Conservation (phyloP, 352 stramenopile species). For the Blastocystis hominis region DNA sequence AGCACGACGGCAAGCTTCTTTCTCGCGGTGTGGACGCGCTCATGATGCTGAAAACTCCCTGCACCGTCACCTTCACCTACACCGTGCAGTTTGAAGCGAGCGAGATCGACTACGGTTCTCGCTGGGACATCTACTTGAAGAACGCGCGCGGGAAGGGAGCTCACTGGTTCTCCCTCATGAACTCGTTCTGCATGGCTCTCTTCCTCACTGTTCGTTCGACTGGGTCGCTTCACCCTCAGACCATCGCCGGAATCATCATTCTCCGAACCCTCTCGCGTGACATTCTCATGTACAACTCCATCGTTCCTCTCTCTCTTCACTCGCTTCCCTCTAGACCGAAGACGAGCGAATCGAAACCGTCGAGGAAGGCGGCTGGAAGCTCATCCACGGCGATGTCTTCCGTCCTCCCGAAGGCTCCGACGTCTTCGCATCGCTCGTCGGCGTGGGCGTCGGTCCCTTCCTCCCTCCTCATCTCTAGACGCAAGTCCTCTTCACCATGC, state of each 20-base stretch:
- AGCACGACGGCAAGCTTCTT: slow-evolving; percentile 46
- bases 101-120: slow-evolving; percentile 85
- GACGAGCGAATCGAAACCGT: slow-evolving; percentile 71
- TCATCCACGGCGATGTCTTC: slow-evolving; percentile 94
- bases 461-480: background rate
- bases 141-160: slow-evolving; percentile 83
- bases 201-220: slow-evolving; percentile 80
- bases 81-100: slow-evolving; percentile 88
- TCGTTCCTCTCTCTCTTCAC: slow-evolving; percentile 53
- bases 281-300: slow-evolving; percentile 86
- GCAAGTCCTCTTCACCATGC: slow-evolving; percentile 36
- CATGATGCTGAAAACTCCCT: slow-evolving; percentile 73
- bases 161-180: slow-evolving; percentile 99
- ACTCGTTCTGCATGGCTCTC: slow-evolving; percentile 98
- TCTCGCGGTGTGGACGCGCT: background rate
- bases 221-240: background rate
- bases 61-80: slow-evolving; percentile 94
- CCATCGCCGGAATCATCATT: slow-evolving; percentile 98
- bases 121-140: slow-evolving; percentile 97
- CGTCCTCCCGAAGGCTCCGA: slow-evolving; percentile 76
- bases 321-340: slow-evolving; percentile 67
- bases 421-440: slow-evolving; percentile 10
- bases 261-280: slow-evolving; percentile 93
- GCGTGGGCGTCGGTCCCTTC: background rate
- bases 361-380: slow-evolving; percentile 88